Evolutionary conservation across 2,329 filamentous ascomycete genomes (phyloP).

Genomic region (Exophiala sp.): DNA sequence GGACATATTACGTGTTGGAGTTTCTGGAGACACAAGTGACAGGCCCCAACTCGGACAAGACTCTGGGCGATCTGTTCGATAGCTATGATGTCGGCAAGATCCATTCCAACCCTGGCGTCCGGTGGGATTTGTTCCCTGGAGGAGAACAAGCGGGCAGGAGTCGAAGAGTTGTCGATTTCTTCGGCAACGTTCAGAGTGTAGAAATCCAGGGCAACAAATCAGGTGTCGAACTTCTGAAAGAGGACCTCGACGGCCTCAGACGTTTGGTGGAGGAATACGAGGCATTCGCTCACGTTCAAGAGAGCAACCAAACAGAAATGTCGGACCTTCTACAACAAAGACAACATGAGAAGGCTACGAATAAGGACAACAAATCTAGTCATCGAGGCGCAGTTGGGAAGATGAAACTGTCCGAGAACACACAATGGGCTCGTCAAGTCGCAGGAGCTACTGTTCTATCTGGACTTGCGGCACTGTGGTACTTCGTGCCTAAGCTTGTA

Average conservation of each 20-base stretch:
- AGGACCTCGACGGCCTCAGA: conserved; percentile 73
- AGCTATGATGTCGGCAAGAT: conserved; percentile 95
- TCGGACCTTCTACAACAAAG: conserved; percentile 7
- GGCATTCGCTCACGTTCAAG: conserved; percentile 22
- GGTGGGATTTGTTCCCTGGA: conserved; percentile 91
- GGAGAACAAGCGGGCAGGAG: conserved; percentile 73
- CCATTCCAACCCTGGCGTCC: conserved; percentile 83
- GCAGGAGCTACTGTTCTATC: conserved; percentile 30
- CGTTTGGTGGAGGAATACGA: conserved; percentile 53
- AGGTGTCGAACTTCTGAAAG: conserved; percentile 52
- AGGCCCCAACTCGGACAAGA: conserved; percentile 81
- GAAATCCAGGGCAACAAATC: conserved; percentile 70
- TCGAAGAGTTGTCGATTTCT: conserved; percentile 90
- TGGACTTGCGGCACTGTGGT: conserved; percentile 32
- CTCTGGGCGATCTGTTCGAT: conserved; percentile 89
- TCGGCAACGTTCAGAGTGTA: conserved; percentile 93
- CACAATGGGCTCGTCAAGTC: conserved; percentile 28
- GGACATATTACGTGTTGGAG: conserved; percentile 97
- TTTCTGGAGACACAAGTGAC: conserved; percentile 89
- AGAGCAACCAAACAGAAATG: conserved; percentile 24
- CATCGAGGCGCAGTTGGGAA: conserved; percentile 13
- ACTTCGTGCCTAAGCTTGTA: conserved; percentile 27
- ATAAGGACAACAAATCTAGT: conserved; percentile 1
- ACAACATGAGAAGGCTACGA: conserved; percentile 7
- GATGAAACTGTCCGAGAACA: conserved; percentile 21